phyloP scores from a whole-genome alignment of 2,329 filamentous ascomycete genomes.

The Coniochaeta prunicola region DNA sequence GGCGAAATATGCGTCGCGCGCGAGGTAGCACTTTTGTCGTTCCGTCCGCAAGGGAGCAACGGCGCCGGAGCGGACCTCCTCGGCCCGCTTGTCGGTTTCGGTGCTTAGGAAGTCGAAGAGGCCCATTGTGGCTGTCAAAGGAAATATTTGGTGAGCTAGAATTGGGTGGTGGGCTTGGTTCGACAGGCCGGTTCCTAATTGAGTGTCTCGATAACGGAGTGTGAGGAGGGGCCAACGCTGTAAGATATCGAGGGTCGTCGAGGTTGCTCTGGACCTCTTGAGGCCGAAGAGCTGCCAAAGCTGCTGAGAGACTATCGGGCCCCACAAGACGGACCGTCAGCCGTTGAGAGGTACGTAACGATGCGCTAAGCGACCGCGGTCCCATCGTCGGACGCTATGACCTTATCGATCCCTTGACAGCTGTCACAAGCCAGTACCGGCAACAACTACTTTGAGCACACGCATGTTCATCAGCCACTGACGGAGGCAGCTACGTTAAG shows the following conservation, averaged over 20 bases:
- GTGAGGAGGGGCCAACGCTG: too few relatives aligned
- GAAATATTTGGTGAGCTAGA: too few relatives aligned
- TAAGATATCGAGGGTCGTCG: too few relatives aligned
- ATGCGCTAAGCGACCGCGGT: background rate
- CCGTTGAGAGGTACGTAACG: background rate
- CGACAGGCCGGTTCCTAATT: too few relatives aligned
- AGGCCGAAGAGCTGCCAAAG: background rate
- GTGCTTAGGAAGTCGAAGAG: constrained; percentile 34
- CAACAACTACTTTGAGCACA: background rate
- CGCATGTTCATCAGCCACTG: background rate
- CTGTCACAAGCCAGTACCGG: background rate
- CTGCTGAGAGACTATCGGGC: background rate
- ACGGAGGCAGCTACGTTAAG: background rate
- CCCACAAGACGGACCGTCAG: background rate
- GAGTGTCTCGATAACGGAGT: too few relatives aligned
- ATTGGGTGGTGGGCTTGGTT: too few relatives aligned
- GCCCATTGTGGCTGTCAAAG: constrained; percentile 31
- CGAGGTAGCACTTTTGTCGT: constrained; percentile 80
- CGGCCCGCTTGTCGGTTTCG: constrained; percentile 37
- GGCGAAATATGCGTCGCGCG: constrained; percentile 78
- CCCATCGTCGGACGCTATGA: background rate
- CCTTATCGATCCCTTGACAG: background rate
- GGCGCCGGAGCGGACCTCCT: constrained; percentile 47
- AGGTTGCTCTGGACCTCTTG: background rate
- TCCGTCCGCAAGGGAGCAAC: constrained; percentile 80